Evolutionary conservation across 164 flowering plant genomes (phyloP).

Genomic region (Buxus sempervirens): DNA sequence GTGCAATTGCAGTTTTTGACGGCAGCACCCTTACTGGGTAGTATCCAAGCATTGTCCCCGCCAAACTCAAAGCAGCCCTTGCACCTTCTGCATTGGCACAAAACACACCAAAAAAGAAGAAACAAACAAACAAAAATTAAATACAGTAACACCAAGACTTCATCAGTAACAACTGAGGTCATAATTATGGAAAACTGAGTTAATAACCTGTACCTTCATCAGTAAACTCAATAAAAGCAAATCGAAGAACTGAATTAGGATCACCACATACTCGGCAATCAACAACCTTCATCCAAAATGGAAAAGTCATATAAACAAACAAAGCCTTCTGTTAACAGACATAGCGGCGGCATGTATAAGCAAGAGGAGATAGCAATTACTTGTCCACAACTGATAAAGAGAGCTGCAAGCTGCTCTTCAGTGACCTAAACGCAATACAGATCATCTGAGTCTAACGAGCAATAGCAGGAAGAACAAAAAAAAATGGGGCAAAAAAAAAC

Average conservation of each 20-base stretch:
- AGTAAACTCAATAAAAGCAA: conserved; percentile 79
- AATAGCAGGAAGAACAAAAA: background rate
- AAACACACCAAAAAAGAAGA: background rate
- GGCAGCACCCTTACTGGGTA: conserved; percentile 80
- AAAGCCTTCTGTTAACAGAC: background rate
- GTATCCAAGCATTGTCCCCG: conserved; percentile 81
- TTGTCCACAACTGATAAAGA: conserved; percentile 69
- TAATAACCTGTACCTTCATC: conserved; percentile 52
- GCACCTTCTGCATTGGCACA: conserved; percentile 58
- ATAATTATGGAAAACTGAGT: too few species aligned
- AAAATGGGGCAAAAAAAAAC: background rate
- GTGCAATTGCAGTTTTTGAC: conserved; percentile 89
- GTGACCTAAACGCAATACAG: conserved; percentile 26
- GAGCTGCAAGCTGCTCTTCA: conserved; percentile 76
- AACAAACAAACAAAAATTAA: conserved; percentile 3
- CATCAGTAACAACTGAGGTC: background rate
- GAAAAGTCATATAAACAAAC: conserved; percentile 2
- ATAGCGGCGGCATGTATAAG: background rate
- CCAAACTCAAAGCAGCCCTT: conserved; percentile 55
- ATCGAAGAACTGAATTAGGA: conserved; percentile 73
- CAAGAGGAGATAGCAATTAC: conserved; percentile 22
- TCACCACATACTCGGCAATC: conserved; percentile 83
- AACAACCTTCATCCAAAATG: conserved; percentile 47
- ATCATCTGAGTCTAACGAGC: background rate
- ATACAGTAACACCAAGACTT: background rate